Evolutionary conservation across 75 land plant genomes (phyloP), one percentile per base, ranked within the genome.

Genomic region (Azolla pinnata): DNA sequence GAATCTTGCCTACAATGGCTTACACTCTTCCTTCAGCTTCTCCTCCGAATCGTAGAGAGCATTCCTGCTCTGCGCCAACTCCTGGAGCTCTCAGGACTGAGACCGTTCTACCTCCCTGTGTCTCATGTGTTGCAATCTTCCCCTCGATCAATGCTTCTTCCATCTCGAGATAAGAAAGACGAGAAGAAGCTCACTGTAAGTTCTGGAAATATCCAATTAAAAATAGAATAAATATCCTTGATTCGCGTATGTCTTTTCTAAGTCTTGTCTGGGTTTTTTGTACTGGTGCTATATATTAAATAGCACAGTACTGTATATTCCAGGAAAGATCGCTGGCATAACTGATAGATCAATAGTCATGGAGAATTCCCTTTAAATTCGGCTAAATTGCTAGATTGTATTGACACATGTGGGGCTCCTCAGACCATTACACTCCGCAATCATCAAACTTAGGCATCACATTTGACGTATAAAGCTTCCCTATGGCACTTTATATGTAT

Each of bases 1-100:
- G 59, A 57, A 33, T 33, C 31, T 7, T 57, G 33, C 3, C 16
- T 57, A 21, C 59, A 57, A 33, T 57, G 59, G 59, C 19, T 57
- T 3, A 57, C 26, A 2, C 42, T 57, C 10, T 57, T 57, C 19
- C 20, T 38, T 32, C 59, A 57, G 35, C 35, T 57, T 17, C 33
- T 57, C 4, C 19, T 57, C 8, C 59, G 33, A 20, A 31, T 16
- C 9, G n/a, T 32, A n/a, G 59, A 57, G 24, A 26, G 21, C 16
- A 18, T 38, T 3, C 35, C 35, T 31, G 42, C 59, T 16, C 10
- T 57, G 2, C 29, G 23, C 38, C 59, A 29, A 23, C 7, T 57
- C 7, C 59, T 57, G 23, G 59, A 33, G 35, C 33, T 33, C 24
- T 57, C 44, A 31, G 59, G 59, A 57, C 2, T 57, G 10, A 18